Conservation (phyloP, 2,329 filamentous ascomycete species). For the Venturia aucupariae region DNA sequence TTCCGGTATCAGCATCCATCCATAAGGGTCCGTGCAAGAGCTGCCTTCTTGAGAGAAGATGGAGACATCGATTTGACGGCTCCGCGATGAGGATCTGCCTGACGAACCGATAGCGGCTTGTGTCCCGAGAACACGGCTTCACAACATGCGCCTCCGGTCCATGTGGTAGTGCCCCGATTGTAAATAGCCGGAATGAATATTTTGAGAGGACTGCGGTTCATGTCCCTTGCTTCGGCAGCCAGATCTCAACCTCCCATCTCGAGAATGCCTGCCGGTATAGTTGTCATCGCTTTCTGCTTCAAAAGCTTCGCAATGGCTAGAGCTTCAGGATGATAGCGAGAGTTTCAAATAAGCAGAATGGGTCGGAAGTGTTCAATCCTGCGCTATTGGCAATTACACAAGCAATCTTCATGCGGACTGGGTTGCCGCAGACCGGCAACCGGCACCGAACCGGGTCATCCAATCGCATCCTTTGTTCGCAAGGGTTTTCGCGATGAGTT, state of each 20-base stretch:
- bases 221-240: neutral
- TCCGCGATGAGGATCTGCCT: neutral
- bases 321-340: neutral
- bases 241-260: neutral
- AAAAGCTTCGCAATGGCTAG: neutral
- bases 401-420: neutral
- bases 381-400: neutral
- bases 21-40: too few relatives aligned
- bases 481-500: neutral
- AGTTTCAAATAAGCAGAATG: slow-evolving; percentile 1
- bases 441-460: neutral
- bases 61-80: neutral
- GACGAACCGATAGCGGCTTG: neutral
- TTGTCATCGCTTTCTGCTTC: neutral
- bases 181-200: neutral
- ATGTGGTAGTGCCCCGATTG: neutral
- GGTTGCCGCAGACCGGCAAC: neutral
- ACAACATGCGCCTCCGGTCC: neutral
- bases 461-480: neutral
- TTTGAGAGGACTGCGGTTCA: neutral
- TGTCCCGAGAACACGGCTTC: neutral
- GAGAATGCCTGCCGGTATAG: neutral
- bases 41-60: too few relatives aligned
- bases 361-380: neutral
- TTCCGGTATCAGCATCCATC: too few relatives aligned